Evolutionary conservation across 2,329 filamentous ascomycete genomes (phyloP).

Genomic region (Scedosporium dehoogii): DNA sequence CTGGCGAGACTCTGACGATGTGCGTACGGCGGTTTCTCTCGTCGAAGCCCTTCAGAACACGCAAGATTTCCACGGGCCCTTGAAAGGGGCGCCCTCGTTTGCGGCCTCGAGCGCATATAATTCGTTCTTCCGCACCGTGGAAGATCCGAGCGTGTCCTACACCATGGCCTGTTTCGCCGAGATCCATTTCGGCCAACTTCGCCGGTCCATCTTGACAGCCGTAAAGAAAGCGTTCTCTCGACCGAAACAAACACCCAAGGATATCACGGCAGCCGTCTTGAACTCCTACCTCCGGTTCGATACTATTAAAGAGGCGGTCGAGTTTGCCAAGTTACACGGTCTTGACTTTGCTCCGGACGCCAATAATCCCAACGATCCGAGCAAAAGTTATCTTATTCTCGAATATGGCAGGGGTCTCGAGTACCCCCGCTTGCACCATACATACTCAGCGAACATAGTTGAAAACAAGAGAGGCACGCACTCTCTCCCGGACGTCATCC

Average conservation of each 20-base stretch:
- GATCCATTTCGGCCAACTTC: slow-evolving; percentile 53
- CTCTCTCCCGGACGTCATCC: slow-evolving; percentile 44
- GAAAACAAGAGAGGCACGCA: slow-evolving; percentile 47
- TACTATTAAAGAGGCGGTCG: slow-evolving; percentile 53
- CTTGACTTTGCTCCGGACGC: slow-evolving; percentile 36
- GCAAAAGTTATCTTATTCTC: slow-evolving; percentile 31
- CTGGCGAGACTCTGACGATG: slow-evolving; percentile 44
- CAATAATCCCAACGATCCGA: slow-evolving; percentile 23
- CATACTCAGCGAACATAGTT: slow-evolving; percentile 46
- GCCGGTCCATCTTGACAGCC: slow-evolving; percentile 46
- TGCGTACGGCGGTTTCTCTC: slow-evolving; percentile 52
- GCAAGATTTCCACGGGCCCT: slow-evolving; percentile 44
- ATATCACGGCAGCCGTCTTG: slow-evolving; percentile 46
- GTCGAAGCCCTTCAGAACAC: slow-evolving; percentile 51
- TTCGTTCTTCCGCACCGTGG: slow-evolving; percentile 51
- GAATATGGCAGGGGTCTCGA: slow-evolving; percentile 32
- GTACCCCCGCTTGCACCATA: slow-evolving; percentile 41
- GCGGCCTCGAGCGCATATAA: slow-evolving; percentile 39
- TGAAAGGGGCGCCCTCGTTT: slow-evolving; percentile 38
- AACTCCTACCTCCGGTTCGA: slow-evolving; percentile 58
- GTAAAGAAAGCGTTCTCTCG: slow-evolving; percentile 46
- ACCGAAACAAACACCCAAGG: slow-evolving; percentile 46
- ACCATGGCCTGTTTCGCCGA: slow-evolving; percentile 62
- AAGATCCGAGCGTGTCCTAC: slow-evolving; percentile 48
- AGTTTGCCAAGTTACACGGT: slow-evolving; percentile 50